phyloP scores from a whole-genome alignment of 2,329 filamentous ascomycete species.

The Xylaria multiplex region DNA sequence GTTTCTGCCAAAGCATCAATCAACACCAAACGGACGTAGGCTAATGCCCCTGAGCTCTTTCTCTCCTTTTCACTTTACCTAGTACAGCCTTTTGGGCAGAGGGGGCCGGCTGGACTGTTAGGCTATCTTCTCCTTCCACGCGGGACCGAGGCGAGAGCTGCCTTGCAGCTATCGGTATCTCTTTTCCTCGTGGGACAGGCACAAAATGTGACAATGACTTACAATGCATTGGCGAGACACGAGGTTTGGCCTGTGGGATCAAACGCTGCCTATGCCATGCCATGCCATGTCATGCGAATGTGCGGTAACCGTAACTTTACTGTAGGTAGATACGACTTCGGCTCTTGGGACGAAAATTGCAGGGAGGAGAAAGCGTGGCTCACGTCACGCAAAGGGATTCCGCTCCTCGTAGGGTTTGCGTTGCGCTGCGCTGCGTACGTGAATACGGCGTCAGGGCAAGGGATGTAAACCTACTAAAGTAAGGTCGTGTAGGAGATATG shows the following conservation, averaged over 20 bases:
- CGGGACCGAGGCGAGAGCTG: slow-evolving; percentile 28
- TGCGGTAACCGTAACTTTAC: slow-evolving; percentile 19
- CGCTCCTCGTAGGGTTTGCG: slow-evolving; percentile 10
- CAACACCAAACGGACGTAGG: slow-evolving; percentile 12
- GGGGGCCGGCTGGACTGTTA: slow-evolving; percentile 1
- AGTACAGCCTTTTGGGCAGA: neutral
- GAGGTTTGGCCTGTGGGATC: slow-evolving; percentile 42
- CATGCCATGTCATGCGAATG: slow-evolving; percentile 23
- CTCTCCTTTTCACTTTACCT: neutral
- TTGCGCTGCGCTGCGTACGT: neutral
- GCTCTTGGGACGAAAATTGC: slow-evolving; percentile 35
- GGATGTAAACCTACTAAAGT: too few species aligned
- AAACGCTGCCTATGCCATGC: slow-evolving; percentile 39
- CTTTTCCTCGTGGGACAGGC: slow-evolving; percentile 33
- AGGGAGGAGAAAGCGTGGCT: slow-evolving; percentile 28
- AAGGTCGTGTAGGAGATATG: neutral
- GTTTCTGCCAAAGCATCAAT: slow-evolving; percentile 30
- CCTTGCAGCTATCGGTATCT: slow-evolving; percentile 32
- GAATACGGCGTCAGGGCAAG: neutral
- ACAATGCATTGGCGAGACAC: slow-evolving; percentile 37
- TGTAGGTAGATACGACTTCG: slow-evolving; percentile 34
- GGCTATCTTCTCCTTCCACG: slow-evolving; percentile 9
- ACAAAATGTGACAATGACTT: slow-evolving; percentile 20
- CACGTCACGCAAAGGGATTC: slow-evolving; percentile 26
- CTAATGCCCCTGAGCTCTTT: slow-evolving; percentile 21